A percentile compares a stretch with the other conserved stretches of the same genome.
Conservation (phyloP, 306 rosid genomes). For the Biancaea sappan region DNA sequence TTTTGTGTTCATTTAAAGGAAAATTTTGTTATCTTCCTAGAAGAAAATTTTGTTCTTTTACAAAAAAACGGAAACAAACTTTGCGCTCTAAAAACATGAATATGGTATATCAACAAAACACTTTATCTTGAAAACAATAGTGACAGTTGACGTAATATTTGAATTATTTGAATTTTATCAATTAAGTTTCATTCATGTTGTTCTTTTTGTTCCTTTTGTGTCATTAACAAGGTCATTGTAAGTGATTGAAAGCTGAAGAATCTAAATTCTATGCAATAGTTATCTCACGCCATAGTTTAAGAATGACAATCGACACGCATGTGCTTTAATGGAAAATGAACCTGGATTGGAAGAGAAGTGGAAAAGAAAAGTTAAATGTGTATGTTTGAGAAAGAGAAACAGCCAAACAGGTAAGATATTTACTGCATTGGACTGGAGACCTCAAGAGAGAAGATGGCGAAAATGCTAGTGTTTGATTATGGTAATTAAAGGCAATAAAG, state of each 20-base stretch:
- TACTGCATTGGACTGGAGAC: not conserved
- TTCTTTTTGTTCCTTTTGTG: not conserved
- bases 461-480: not conserved
- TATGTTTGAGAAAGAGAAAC: not conserved
- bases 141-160: not conserved
- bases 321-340: not conserved
- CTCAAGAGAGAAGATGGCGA: not conserved
- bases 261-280: not conserved
- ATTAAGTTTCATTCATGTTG: not conserved
- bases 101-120: not conserved
- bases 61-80: not conserved
- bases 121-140: not conserved
- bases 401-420: no score
- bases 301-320: not conserved
- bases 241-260: not conserved
- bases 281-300: not conserved
- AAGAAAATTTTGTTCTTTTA: not conserved
- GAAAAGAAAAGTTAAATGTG: not conserved
- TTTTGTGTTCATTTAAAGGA: no score
- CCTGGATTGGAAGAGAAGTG: not conserved
- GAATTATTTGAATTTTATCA: not conserved
- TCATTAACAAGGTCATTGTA: not conserved
- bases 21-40: no score
- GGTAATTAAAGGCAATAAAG: not conserved
- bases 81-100: slow-evolving; percentile 5